A percentile compares a stretch with the other conserved stretches of the same genome.
Evolutionary conservation across 2,329 filamentous ascomycete genomes (phyloP).

Genomic region (Penicillium freii): DNA sequence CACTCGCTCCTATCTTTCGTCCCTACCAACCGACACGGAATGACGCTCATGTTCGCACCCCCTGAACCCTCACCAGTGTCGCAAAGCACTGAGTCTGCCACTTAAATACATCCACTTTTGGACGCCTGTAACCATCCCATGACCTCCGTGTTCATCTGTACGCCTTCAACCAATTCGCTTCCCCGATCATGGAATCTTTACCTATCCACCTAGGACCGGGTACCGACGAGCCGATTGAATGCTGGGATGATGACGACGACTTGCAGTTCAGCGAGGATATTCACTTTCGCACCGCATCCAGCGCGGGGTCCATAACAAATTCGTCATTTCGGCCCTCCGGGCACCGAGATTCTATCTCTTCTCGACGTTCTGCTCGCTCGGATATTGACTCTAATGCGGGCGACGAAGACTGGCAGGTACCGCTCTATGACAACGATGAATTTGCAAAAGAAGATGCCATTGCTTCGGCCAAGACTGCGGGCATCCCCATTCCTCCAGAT

Average conservation of each 20-base stretch:
- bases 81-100: slow-evolving; percentile 22
- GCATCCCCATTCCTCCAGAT: slow-evolving; percentile 84
- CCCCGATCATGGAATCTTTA: slow-evolving; percentile 40
- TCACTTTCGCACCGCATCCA: slow-evolving; percentile 47
- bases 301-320: slow-evolving; percentile 46
- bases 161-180: neutral
- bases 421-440: slow-evolving; percentile 81
- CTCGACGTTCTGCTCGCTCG: slow-evolving; percentile 75
- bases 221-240: slow-evolving; percentile 44
- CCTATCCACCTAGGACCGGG: slow-evolving; percentile 34
- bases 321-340: slow-evolving; percentile 44
- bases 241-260: slow-evolving; percentile 52
- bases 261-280: slow-evolving; percentile 48
- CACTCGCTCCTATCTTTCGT: neutral
- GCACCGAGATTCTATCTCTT: slow-evolving; percentile 75
- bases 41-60: slow-evolving; percentile 27
- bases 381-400: slow-evolving; percentile 71
- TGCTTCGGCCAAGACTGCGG: slow-evolving; percentile 78
- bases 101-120: slow-evolving; percentile 2
- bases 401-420: slow-evolving; percentile 85
- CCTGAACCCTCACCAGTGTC: slow-evolving; percentile 20
- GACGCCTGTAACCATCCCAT: neutral
- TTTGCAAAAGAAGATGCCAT: slow-evolving; percentile 81
- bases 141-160: neutral
- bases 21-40: slow-evolving; percentile 23